phyloP scores from a whole-genome alignment of 1,284 basidiomycete species.

The Salmacisia buchloeana region DNA sequence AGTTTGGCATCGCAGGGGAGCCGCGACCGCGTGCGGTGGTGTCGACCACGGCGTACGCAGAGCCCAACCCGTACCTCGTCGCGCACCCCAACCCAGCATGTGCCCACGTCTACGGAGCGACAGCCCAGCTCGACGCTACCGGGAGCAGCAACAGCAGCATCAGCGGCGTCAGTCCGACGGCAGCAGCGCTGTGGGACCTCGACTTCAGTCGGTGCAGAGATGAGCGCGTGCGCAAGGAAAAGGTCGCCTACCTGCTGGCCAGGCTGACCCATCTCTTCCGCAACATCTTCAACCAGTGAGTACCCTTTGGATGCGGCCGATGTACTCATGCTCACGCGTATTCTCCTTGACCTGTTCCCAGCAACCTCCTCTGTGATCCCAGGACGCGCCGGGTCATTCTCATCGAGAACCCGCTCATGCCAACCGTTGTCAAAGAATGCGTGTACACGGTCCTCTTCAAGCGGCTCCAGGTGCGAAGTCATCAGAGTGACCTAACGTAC shows the following conservation, averaged over 20 bases:
- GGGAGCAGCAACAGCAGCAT: neutral
- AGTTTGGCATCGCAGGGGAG: conserved; percentile 42
- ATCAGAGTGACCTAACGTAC: no score
- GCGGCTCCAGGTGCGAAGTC: conserved; percentile 65
- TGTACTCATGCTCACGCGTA: neutral
- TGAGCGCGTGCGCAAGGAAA: conserved; percentile 24
- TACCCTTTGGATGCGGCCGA: conserved; percentile 17
- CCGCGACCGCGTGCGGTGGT: conserved; percentile 28
- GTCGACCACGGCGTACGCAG: neutral
- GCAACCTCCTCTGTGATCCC: conserved; percentile 83
- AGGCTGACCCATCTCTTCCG: conserved; percentile 32
- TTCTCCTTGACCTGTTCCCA: conserved; percentile 44
- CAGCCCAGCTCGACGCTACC: no score
- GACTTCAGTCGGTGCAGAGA: conserved; percentile 25
- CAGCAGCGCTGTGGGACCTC: conserved; percentile 32
- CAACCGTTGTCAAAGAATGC: conserved; percentile 77
- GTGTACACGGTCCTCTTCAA: conserved; percentile 81
- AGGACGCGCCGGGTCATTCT: conserved; percentile 88
- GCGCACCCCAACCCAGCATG: neutral
- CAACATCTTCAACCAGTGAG: conserved; percentile 28
- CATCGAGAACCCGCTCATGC: conserved; percentile 80
- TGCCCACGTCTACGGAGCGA: neutral
- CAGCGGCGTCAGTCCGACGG: neutral
- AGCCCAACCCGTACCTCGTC: neutral
- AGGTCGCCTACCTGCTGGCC: conserved; percentile 25